Base-by-base conservation (phyloP, 371 early-diverging fungal species). In the Mucor saturninus region DNA sequence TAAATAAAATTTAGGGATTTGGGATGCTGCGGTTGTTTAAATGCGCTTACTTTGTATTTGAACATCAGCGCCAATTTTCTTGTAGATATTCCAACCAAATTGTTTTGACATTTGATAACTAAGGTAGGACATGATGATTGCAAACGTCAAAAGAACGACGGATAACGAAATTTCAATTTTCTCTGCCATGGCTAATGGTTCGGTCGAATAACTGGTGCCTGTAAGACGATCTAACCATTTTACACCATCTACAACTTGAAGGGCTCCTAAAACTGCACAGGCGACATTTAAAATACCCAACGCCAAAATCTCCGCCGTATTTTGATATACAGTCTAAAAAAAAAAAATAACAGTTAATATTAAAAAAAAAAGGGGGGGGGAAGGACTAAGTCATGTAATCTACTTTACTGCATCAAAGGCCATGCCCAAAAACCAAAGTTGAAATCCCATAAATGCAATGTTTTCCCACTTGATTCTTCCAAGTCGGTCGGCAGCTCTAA, bases 381-480 rank as follows among this genome's bases (percentile, higher is more conserved):
- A 21, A 37, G 56, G 46, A 45, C 35, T 38, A 35, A 35, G 35
- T 48, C 52, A 46, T 28, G 29, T 38, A 39, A 28, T 4, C n/a
- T 30, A 37, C 50, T 72, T 67, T 79, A 77, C 82, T 39, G 83
- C 83, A 65, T 82, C 83, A 35, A 82, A 66, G 0, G 63, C 71
- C 67, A 71, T 71, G 30, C 64, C 67, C 15, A 71, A 52, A 45
- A 71, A 71, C 73, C 73, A 73, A 21, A 54, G 38, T 49, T 73
- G 73, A 31, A 73, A 73, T 2, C 69, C 65, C 9, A 69, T 73
- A 28, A 73, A 73, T 8, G 73, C 65, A 30, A 73, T 65, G 42
- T 73, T 73, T n/a, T 73, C 73, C 73, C 73, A 73, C 50, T 66
- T 67, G 11, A 71, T 71, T 58, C 71, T 39, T 14, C 64, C 63